Base-by-base conservation (phyloP, 2,329 filamentous ascomycete genomes). In the Trichoderma koningiopsis region DNA sequence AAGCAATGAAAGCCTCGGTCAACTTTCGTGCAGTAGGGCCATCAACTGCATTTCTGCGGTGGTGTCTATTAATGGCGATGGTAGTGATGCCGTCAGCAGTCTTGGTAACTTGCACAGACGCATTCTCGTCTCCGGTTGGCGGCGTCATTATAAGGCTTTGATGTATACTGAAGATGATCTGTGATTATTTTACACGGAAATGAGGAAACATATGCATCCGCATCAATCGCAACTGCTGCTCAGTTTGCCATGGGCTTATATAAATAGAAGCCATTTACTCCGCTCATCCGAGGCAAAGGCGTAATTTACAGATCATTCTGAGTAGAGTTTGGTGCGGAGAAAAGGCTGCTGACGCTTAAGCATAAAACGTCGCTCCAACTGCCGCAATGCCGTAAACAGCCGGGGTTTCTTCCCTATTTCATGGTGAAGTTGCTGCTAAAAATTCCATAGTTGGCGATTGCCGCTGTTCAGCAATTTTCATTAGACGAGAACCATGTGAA, bases 21-120 rank as follows among this genome's bases (percentile, higher is more conserved):
- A 89, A 81, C 43, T 81, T 81, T 35, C 76, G 76, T 3, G 82
- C 85, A 4, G 86, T 87, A 1, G 79, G 69, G 2, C 78, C 75
- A 71, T 88, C 81, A 52, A 88, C 81, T 14, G 86, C 86, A 73
- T 88, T 88, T 63, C 82, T 81, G 29, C 81, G 79, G 14, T 82
- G 75, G 0, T 79, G 79, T n/a, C 86, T 82, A 75, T 85, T 83
- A 71, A 88, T 82, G n/a, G 83, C 81, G 68, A 88, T 85, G n/a
- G 81, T 84, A 0, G 85, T 85, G 72, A 88, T 85, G 58, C 85
- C 85, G 1, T 78, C 74, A 0, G 67, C 11, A 22, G 75, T 73
- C 27, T 70, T 74, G 53, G 59, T 66, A 13, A 74, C 72, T 24
- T 71, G 69, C 7, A 75, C 70, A 11, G 73, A 64, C 5, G 72